Evolutionary conservation across 2,329 filamentous ascomycete genomes (phyloP).

Genomic region (Pestalotiopsis sp.): DNA sequence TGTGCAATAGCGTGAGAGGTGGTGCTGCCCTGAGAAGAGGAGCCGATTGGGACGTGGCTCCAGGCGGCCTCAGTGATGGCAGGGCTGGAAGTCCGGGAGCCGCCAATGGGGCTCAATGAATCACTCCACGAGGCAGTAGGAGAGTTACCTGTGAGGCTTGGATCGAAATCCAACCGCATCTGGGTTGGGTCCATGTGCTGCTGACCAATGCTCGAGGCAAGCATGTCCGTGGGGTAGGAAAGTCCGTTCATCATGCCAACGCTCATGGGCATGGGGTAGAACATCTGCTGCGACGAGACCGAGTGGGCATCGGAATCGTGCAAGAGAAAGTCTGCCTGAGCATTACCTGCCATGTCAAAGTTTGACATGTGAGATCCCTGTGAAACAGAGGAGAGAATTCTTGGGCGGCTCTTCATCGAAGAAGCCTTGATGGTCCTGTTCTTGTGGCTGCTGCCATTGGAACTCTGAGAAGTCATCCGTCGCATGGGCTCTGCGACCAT

Average conservation of each 20-base stretch:
- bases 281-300: conserved; percentile 49
- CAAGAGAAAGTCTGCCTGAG: conserved; percentile 55
- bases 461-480: conserved; percentile 46
- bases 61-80: conserved; percentile 53
- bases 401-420: conserved; percentile 44
- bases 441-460: conserved; percentile 49
- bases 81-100: conserved; percentile 55
- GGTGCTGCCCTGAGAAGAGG: conserved; percentile 49
- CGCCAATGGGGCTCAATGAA: conserved; percentile 49
- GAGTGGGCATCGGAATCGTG: conserved; percentile 52
- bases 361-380: conserved; percentile 52
- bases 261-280: conserved; percentile 52
- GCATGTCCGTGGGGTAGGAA: conserved; percentile 44
- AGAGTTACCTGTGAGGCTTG: conserved; percentile 50
- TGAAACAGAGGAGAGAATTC: conserved; percentile 51
- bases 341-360: conserved; percentile 57
- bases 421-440: conserved; percentile 45
- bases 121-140: conserved; percentile 56
- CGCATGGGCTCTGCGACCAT: conserved; percentile 47
- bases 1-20: conserved; percentile 54
- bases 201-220: conserved; percentile 45
- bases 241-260: conserved; percentile 47
- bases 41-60: conserved; percentile 38
- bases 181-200: conserved; percentile 62
- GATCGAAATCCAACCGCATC: conserved; percentile 57